Evolutionary conservation across 306 rosid genomes (phyloP), one percentile per base, ranked within the genome.

Genomic region (Alnus glutinosa): DNA sequence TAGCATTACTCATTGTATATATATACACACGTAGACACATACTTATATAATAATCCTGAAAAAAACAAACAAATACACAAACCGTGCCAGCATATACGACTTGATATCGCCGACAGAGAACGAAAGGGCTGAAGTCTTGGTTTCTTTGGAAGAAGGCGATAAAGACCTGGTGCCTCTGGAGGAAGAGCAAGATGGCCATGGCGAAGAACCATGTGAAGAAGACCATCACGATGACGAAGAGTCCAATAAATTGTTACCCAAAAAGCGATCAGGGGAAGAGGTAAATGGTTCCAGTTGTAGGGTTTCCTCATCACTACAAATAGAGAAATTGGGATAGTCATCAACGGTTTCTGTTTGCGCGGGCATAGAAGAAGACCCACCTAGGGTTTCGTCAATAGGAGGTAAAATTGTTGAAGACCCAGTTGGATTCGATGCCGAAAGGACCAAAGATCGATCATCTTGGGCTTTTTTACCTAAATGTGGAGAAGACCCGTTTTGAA

Each of bases 21-120:
- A 4, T 7, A 71, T 23, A 23, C 28, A 23, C 28, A 23, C 28
- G 28, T 0, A 23, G 30, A 73, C 58, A 52, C 30, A 14, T 3
- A 9, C 13, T n/a, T 15, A 36, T 19, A 39, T 15, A 62, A 66
- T 36, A 66, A 15, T 66, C 48, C 4, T 7, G 0, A 36, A 63
- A 18, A 39, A 71, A 28, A 15, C 9, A 23, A 23, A 23, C 28
- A 47, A 30, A 28, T 32, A 16, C 13, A 55, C 30, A 59, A 44
- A 6, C 16, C 85, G 8, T 80, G 90, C 97, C 90, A 86, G 91
- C 32, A 49, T 42, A 13, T 81, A 59, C 18, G 86, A 82, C 15
- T 47, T 77, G 72, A 82, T 9, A 19, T 75, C 83, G 3, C 77
- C 71, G 34, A 42, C 66, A 28, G 70, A 9, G 55, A 49, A 48